Evolutionary conservation across 768 basidiomycete genomes (phyloP).

Genomic region (Suillus subaureus): DNA sequence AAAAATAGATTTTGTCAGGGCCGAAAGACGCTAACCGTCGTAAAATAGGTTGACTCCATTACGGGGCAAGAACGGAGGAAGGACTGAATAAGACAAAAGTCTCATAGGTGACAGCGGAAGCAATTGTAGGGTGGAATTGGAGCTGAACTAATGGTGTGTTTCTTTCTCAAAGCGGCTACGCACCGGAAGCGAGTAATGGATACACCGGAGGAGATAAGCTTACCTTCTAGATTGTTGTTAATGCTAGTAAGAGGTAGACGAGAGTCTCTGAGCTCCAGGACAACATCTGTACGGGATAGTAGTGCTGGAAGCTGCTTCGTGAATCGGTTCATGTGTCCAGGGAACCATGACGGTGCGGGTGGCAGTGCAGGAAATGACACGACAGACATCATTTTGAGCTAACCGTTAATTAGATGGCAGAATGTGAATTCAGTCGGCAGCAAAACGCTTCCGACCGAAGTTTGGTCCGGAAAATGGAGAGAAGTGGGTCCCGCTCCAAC

Average conservation of each 20-base stretch:
- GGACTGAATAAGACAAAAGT: conserved; percentile 6
- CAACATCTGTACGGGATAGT: conserved; percentile 82
- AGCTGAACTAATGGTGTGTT: neutral
- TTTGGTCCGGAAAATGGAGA: neutral
- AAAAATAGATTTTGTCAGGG: conserved; percentile 21
- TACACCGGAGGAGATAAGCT: conserved; percentile 33
- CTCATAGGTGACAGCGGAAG: neutral
- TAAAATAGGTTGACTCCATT: conserved; percentile 13
- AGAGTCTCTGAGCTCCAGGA: conserved; percentile 93
- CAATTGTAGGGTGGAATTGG: neutral
- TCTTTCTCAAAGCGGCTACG: neutral
- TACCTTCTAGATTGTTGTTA: conserved; percentile 87
- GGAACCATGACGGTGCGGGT: conserved; percentile 88
- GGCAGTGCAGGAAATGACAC: conserved; percentile 55
- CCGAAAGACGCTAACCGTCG: conserved; percentile 16
- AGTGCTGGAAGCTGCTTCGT: conserved; percentile 73
- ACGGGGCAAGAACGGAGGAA: conserved; percentile 12
- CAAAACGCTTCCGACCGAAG: neutral
- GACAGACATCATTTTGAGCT: conserved; percentile 33
- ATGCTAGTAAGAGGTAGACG: conserved; percentile 93
- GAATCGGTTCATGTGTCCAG: conserved; percentile 94
- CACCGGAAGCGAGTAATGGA: conserved; percentile 25
- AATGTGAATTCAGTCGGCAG: neutral
- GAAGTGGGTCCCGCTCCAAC: neutral
- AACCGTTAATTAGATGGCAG: neutral